Evolutionary conservation across 768 basidiomycete species (phyloP).

Genomic region (Phylloporus scabripes): DNA sequence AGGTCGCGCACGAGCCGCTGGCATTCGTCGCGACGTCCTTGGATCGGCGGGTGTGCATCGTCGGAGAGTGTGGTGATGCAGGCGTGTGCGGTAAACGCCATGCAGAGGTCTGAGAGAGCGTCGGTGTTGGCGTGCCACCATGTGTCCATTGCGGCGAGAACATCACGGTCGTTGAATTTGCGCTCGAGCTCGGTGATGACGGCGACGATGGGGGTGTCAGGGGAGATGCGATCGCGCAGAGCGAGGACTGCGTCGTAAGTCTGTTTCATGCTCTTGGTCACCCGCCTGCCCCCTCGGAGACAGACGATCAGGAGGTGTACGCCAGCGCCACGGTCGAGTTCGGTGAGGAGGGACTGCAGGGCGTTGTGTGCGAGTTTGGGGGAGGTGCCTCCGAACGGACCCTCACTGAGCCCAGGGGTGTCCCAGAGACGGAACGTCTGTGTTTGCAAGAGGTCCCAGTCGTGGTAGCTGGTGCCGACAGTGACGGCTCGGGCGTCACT

Average conservation of each 20-base stretch:
- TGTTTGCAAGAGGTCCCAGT: constrained; percentile 16
- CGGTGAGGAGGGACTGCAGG: constrained; percentile 19
- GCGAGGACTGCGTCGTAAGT: constrained; percentile 14
- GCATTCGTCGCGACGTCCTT: constrained; percentile 19
- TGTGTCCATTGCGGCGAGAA: constrained; percentile 16
- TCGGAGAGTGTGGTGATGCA: constrained; percentile 22
- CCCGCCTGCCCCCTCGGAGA: constrained; percentile 14
- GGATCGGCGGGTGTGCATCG: constrained; percentile 12
- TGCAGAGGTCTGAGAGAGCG: constrained; percentile 4
- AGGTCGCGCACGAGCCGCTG: constrained; percentile 23
- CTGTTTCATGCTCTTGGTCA: constrained; percentile 18
- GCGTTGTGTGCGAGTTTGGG: constrained; percentile 15
- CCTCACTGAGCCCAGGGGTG: constrained; percentile 17
- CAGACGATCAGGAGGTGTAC: constrained; percentile 21
- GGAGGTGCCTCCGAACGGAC: constrained; percentile 9
- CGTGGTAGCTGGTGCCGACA: constrained; percentile 18
- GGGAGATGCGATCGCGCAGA: constrained; percentile 15
- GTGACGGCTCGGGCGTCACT: constrained; percentile 19
- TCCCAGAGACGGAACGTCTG: constrained; percentile 26
- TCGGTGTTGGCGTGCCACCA: constrained; percentile 19
- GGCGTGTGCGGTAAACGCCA: constrained; percentile 17
- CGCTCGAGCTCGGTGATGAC: constrained; percentile 19
- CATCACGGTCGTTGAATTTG: constrained; percentile 3
- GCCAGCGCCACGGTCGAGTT: constrained; percentile 12
- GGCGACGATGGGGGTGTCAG: constrained; percentile 16